These are phyloP conservation scores for Nicotiana obtusifolia DNA, from an alignment of 257 asterid genomes.

Conservation along the genomic window DNA sequence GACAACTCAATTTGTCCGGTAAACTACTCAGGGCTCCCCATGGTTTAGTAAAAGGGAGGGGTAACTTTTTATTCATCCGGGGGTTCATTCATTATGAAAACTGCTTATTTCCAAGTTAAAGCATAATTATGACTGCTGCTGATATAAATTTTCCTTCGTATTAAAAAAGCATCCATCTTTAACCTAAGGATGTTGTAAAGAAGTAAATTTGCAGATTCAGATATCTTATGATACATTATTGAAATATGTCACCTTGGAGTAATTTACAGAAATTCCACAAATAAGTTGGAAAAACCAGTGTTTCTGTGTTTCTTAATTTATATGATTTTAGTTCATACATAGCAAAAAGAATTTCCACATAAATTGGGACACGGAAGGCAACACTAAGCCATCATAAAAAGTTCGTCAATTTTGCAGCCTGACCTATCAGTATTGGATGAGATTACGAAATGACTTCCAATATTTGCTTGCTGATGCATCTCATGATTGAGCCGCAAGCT, in stretches of 20 bases:
- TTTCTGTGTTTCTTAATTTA: neutral
- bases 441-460: slow-evolving; percentile 28
- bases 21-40: too few species aligned
- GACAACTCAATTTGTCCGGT: too few species aligned
- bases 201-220: neutral
- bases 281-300: neutral
- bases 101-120: too few species aligned
- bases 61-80: too few species aligned
- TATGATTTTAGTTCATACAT: neutral
- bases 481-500: slow-evolving; percentile 35
- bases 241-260: neutral
- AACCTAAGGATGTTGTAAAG: neutral
- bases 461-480: slow-evolving; percentile 26
- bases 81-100: too few species aligned
- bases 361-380: neutral
- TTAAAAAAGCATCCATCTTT: neutral
- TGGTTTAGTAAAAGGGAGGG: too few species aligned
- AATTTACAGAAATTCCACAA: neutral
- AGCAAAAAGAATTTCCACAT: neutral
- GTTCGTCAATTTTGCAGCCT: slow-evolving; percentile 17
- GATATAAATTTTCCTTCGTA: neutral
- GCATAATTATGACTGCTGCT: neutral
- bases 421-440: slow-evolving; percentile 50
- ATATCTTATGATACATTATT: neutral
- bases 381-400: neutral